Conservation (phyloP, 768 basidiomycete species). For the Cystofilobasidium bisporidii region DNA sequence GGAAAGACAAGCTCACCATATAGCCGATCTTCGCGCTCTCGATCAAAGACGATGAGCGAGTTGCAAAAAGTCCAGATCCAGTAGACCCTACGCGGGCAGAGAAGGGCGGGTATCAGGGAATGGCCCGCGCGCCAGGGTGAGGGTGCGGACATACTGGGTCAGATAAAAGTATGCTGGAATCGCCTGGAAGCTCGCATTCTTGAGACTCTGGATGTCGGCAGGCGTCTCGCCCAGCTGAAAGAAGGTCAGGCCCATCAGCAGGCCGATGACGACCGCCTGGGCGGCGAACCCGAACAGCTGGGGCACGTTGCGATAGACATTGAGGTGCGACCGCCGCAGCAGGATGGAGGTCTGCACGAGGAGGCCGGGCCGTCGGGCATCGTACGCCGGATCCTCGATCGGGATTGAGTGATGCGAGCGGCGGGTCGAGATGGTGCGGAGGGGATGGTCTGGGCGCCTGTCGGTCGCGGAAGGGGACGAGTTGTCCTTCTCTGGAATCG, state of each 20-base stretch:
- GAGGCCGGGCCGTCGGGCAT: conserved; percentile 31
- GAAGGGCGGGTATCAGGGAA: conserved; percentile 1
- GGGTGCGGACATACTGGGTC: neutral
- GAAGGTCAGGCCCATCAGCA: conserved; percentile 43
- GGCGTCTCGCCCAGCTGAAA: conserved; percentile 40
- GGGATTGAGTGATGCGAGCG: neutral
- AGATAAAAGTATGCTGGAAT: conserved; percentile 14
- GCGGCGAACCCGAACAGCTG: conserved; percentile 28
- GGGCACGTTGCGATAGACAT: conserved; percentile 36
- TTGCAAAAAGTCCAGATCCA: conserved; percentile 41
- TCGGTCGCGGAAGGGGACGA: neutral
- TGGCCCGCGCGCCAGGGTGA: neutral
- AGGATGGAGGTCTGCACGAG: conserved; percentile 35
- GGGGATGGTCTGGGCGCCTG: neutral
- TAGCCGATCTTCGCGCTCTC: conserved; percentile 42
- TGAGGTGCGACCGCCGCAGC: conserved; percentile 34
- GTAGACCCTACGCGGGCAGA: conserved; percentile 27
- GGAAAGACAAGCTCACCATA: conserved; percentile 28
- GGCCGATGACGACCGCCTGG: conserved; percentile 31
- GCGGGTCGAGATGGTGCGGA: neutral
- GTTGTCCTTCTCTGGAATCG: neutral
- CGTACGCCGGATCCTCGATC: neutral
- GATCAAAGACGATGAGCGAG: conserved; percentile 45
- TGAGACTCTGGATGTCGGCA: conserved; percentile 41
- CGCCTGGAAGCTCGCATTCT: conserved; percentile 37